Base-by-base conservation (phyloP, 2,329 filamentous ascomycete species). In the Pseudogymnoascus sp. region DNA sequence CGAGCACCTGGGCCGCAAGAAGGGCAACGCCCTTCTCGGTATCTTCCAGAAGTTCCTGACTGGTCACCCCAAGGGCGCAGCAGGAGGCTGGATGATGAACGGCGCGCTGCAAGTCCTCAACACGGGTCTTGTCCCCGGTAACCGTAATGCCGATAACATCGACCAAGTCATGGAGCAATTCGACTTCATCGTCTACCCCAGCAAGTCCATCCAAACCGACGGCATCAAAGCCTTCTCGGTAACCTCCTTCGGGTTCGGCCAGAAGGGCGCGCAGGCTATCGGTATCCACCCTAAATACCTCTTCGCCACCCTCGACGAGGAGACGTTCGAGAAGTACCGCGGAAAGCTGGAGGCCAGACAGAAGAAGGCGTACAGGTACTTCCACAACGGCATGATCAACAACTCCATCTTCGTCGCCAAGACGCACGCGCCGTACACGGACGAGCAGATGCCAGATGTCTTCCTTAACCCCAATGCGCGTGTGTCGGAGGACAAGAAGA, bases 11-110 rank as follows among this genome's bases (percentile, higher is more conserved):
- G 94, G 94, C 67, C 90, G 94, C 70, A 88, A 87, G 77, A 97
- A 97, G 86, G 94, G 95, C 71, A 99, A 99, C 72, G 92, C 94
- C 33, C 81, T 99, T 11, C 78, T 97, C 66, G 94, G 92, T 80
- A 92, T 99, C 74, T 99, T 97, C 89, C 94, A 99, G 79, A 99
- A 99, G 78, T 97, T 95, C 76, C 86, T 99, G 64, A 99, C 95
- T 61, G 94, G 94, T 76, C 94, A 99, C 75, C 94, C 94, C 71
- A 99, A 99, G 86, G 94, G 94, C 87, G 93, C 94, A 71, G 94
- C 94, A 64, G 94, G 94, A 81, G 94, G 93, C 58, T 99, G 94
- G 92, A 99, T 99, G 94, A 87, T 99, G 84, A 99, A 99, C 81
- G 94, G 94, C 67, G 94, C 90, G 75, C 80, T 99, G 74, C 94